Conservation (phyloP, 2,329 filamentous ascomycete species). For the Ophiostoma sp. region DNA sequence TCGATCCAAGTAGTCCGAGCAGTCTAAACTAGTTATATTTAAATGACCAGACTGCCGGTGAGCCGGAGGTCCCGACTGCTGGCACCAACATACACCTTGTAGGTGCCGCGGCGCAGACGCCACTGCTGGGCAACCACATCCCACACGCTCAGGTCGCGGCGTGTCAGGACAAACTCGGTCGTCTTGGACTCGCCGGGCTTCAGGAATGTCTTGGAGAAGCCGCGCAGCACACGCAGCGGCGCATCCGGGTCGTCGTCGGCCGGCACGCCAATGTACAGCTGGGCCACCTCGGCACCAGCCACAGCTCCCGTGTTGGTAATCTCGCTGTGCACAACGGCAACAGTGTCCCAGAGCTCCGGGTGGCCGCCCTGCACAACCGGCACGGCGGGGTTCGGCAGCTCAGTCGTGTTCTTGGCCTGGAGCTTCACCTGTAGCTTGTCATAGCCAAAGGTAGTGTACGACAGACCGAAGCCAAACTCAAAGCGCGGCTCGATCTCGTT, state of each 20-base stretch:
- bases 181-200: constrained; percentile 39
- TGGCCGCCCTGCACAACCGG: constrained; percentile 25
- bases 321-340: constrained; percentile 37
- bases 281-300: constrained; percentile 29
- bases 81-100: constrained; percentile 39
- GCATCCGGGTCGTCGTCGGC: constrained; percentile 11
- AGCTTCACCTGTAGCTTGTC: constrained; percentile 44
- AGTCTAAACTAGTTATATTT: background rate
- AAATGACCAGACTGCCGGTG: constrained; percentile 2
- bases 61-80: constrained; percentile 42
- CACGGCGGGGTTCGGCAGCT: constrained; percentile 19
- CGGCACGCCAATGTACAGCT: constrained; percentile 31
- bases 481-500: constrained; percentile 60
- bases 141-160: constrained; percentile 64
- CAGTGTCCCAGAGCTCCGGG: constrained; percentile 39
- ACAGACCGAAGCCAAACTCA: constrained; percentile 72
- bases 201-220: constrained; percentile 57
- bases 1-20: background rate
- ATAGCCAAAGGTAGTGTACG: constrained; percentile 69
- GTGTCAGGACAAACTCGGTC: constrained; percentile 50
- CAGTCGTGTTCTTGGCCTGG: constrained; percentile 45
- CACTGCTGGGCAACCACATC: constrained; percentile 57
- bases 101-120: constrained; percentile 43
- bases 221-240: constrained; percentile 49
- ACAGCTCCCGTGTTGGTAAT: constrained; percentile 40